These are phyloP conservation scores for Polygonum maritimum DNA, from an alignment of 148 eudicot species.

Conservation along the genomic window DNA sequence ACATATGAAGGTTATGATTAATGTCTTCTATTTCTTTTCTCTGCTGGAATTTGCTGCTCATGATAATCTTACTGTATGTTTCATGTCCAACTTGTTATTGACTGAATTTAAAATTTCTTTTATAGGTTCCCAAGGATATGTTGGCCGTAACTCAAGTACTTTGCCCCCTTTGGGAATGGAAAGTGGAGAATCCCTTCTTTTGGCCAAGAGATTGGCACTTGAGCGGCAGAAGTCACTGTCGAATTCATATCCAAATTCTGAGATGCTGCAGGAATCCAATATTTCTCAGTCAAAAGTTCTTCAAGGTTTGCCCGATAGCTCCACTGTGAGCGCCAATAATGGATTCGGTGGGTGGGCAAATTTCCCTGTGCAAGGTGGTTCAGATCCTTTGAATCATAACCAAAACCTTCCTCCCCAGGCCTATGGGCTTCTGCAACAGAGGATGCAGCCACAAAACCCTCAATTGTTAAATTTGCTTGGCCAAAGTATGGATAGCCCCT, in stretches of 20 bases:
- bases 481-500: conserved; percentile 41
- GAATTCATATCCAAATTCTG: conserved; percentile 40
- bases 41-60: neutral
- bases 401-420: conserved; percentile 51
- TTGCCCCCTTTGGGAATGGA: conserved; percentile 41
- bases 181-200: conserved; percentile 48
- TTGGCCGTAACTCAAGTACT: conserved; percentile 32
- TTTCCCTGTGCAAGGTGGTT: conserved; percentile 42
- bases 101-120: conserved; percentile 3
- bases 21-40: neutral
- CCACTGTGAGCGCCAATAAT: conserved; percentile 33
- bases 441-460: conserved; percentile 51
- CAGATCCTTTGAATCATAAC: conserved; percentile 42
- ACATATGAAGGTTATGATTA: conserved; percentile 49
- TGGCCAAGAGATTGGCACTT: conserved; percentile 54
- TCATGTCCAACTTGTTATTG: neutral
- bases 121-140: conserved; percentile 69
- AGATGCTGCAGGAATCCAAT: conserved; percentile 30
- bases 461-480: conserved; percentile 31
- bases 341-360: conserved; percentile 52
- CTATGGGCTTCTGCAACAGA: conserved; percentile 50
- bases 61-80: neutral
- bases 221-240: conserved; percentile 52
- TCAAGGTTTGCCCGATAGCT: conserved; percentile 59
- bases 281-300: conserved; percentile 45